phyloP scores from a whole-genome alignment of 1,284 basidiomycete species.

The Cryptococcus wingfieldii region DNA sequence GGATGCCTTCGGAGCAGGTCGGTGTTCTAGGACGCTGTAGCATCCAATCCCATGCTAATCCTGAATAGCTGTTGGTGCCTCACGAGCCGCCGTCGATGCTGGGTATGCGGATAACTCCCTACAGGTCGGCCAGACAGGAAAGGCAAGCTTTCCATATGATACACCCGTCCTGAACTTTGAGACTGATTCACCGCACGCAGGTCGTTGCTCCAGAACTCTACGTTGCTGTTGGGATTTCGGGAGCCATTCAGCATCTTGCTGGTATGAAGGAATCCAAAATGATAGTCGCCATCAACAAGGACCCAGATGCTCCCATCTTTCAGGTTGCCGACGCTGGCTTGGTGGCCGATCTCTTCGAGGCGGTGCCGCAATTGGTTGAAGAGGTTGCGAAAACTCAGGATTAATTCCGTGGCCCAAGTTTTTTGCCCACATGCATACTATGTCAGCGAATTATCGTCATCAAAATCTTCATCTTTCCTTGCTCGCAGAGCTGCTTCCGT shows the following conservation, averaged over 20 bases:
- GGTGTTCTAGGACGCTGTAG: slow-evolving; percentile 9
- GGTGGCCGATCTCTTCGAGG: slow-evolving; percentile 85
- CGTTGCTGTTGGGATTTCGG: slow-evolving; percentile 93
- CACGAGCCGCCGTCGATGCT: slow-evolving; percentile 94
- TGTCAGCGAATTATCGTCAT: background rate
- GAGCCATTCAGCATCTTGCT: slow-evolving; percentile 97
- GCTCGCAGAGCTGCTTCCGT: background rate
- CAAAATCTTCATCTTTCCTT: background rate
- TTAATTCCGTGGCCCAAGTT: background rate
- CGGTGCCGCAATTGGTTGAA: slow-evolving; percentile 78
- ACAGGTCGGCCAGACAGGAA: slow-evolving; percentile 98
- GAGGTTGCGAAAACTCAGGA: slow-evolving; percentile 55
- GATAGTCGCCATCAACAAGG: slow-evolving; percentile 99
- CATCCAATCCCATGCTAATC: background rate
- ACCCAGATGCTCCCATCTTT: slow-evolving; percentile 97
- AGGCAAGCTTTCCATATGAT: slow-evolving; percentile 50
- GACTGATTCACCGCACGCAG: slow-evolving; percentile 10
- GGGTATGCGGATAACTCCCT: slow-evolving; percentile 97
- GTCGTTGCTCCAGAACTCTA: slow-evolving; percentile 92
- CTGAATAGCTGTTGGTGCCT: slow-evolving; percentile 78
- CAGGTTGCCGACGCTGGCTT: slow-evolving; percentile 96
- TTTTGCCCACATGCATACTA: background rate
- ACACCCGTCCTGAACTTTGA: background rate
- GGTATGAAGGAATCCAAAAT: slow-evolving; percentile 99
- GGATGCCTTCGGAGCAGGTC: slow-evolving; percentile 76